A percentile compares a stretch with the other conserved stretches of the same genome.
Evolutionary conservation across 768 basidiomycete genomes (phyloP).

Genomic region (Mycena galericulata): DNA sequence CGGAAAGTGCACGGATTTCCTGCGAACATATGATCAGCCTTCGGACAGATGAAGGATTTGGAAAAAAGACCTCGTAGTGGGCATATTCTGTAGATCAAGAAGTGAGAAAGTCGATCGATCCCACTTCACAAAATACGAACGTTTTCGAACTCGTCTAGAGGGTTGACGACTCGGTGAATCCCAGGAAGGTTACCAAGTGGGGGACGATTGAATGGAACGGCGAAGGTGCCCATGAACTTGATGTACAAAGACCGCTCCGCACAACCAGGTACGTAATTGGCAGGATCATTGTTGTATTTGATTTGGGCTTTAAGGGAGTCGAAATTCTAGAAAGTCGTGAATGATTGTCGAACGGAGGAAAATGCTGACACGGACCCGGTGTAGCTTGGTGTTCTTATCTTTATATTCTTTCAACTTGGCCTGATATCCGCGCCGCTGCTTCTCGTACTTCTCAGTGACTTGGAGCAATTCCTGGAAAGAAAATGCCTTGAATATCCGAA

Average conservation of each 20-base stretch:
- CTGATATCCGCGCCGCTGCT: neutral
- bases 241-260: neutral
- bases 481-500: neutral
- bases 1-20: conserved; percentile 1
- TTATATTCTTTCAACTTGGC: neutral
- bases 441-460: neutral
- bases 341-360: neutral
- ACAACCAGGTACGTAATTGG: too few species aligned
- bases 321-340: neutral
- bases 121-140: neutral
- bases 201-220: neutral
- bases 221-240: neutral
- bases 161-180: neutral
- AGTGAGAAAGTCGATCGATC: too few species aligned
- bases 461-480: neutral
- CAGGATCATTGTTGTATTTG: too few species aligned
- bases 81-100: neutral
- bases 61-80: neutral
- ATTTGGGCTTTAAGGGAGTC: neutral
- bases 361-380: neutral
- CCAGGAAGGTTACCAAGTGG: neutral
- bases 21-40: neutral
- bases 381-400: neutral
- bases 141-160: neutral
- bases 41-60: neutral